phyloP scores from a whole-genome alignment of 179 eudicot species.

The Silene coronaria region DNA sequence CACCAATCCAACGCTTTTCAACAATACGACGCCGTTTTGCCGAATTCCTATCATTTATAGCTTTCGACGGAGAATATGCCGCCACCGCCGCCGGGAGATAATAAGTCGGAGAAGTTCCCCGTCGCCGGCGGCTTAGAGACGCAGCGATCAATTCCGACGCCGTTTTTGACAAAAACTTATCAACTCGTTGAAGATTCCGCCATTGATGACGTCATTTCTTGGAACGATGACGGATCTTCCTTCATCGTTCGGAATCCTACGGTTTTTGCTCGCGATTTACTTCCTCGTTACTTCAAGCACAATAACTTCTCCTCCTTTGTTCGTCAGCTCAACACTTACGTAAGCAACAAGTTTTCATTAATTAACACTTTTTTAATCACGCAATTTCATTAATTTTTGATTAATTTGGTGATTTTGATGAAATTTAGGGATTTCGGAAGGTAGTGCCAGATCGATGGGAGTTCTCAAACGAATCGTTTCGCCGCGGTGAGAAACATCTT shows the following conservation, averaged over 20 bases:
- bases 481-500: conserved; percentile 55
- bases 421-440: conserved; percentile 70
- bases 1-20: not conserved
- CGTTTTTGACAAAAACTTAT: conserved; percentile 73
- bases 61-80: conserved; percentile 25
- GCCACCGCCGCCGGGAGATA: conserved; percentile 32
- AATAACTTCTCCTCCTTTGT: conserved; percentile 84
- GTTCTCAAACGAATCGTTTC: conserved; percentile 64
- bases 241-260: conserved; percentile 79
- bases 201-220: conserved; percentile 71
- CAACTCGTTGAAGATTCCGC: conserved; percentile 61
- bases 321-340: conserved; percentile 81
- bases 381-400: not conserved
- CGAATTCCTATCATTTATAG: not conserved
- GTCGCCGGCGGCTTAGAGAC: conserved; percentile 25
- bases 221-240: conserved; percentile 84
- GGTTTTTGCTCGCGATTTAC: conserved; percentile 77
- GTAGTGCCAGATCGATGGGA: conserved; percentile 89
- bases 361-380: not conserved
- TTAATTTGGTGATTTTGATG: not conserved
- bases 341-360: conserved; percentile 19
- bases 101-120: conserved; percentile 32
- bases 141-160: conserved; percentile 58
- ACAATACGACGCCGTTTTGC: not conserved
- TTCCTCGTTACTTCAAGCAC: conserved; percentile 74